Percentiles rank a stretch among this genome's conserved stretches.
Conservation (phyloP, 179 eudicot genomes). For the Actinidia polygama region DNA sequence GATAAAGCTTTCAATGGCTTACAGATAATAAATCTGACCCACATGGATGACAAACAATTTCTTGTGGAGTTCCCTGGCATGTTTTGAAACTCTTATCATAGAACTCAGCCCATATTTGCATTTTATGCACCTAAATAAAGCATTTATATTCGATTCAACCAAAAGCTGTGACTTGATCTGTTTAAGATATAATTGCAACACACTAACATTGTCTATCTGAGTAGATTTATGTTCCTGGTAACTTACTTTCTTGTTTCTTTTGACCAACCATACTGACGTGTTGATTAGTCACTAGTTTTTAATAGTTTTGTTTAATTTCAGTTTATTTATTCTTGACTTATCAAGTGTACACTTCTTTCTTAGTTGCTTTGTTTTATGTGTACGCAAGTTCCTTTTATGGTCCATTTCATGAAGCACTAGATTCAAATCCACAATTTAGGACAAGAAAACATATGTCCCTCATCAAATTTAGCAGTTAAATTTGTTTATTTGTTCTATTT, state of each 20-base stretch:
- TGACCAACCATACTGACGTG: not conserved
- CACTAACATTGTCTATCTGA: not conserved
- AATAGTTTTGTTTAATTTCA: not conserved
- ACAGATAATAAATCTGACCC: not conserved
- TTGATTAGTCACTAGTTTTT: not conserved
- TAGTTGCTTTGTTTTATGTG: conserved; percentile 31
- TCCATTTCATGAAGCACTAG: conserved; percentile 96
- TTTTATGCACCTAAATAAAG: not conserved
- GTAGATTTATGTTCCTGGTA: not conserved
- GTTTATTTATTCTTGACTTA: not conserved
- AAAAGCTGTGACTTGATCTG: not conserved
- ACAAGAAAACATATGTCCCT: conserved; percentile 84
- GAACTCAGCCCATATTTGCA: too few relatives aligned
- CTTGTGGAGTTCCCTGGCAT: not conserved
- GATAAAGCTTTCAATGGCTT: conserved; percentile 16
- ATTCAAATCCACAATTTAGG: conserved; percentile 99
- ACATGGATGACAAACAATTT: not conserved
- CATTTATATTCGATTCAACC: not conserved
- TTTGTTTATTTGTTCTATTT: not conserved
- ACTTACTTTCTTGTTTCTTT: not conserved
- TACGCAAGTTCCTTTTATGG: conserved; percentile 98
- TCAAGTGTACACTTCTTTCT: not conserved
- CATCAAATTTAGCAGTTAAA: not conserved
- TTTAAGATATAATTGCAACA: not conserved
- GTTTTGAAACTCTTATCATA: not conserved